Percentiles rank a stretch among this genome's conserved stretches.
phyloP scores from a whole-genome alignment of 495 filamentous ascomycete species.

The Mytilinidion resinicola region DNA sequence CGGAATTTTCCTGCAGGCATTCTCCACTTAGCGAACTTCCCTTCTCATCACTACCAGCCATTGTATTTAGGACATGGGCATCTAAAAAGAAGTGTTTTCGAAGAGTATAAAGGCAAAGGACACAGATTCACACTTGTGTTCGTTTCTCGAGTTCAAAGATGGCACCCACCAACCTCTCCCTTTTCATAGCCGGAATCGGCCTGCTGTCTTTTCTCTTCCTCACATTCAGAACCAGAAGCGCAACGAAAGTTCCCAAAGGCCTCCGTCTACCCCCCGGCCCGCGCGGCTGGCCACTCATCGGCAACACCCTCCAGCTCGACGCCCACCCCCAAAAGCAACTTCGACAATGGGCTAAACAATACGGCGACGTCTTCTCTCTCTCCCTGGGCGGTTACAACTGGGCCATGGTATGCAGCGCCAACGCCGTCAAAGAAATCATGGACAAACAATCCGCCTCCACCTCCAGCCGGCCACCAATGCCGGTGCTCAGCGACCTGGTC shows the following conservation, averaged over 20 bases:
- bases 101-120: too few relatives aligned
- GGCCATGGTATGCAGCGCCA: slow-evolving; percentile 23
- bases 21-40: too few relatives aligned
- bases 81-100: too few relatives aligned
- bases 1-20: too few relatives aligned
- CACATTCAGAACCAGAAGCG: not conserved
- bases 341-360: slow-evolving; percentile 9
- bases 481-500: slow-evolving; percentile 16
- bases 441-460: slow-evolving; percentile 18
- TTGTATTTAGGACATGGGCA: too few relatives aligned
- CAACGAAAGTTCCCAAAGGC: slow-evolving; percentile 1
- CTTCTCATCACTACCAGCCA: too few relatives aligned
- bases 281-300: slow-evolving; percentile 12
- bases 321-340: slow-evolving; percentile 17
- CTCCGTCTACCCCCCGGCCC: slow-evolving; percentile 14
- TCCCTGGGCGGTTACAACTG: slow-evolving; percentile 25
- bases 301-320: slow-evolving; percentile 20
- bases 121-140: not conserved
- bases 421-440: slow-evolving; percentile 22
- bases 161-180: not conserved
- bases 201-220: not conserved
- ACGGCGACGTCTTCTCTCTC: slow-evolving; percentile 21
- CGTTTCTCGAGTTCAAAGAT: not conserved
- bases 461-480: slow-evolving; percentile 10
- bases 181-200: not conserved